A percentile compares a stretch with the other conserved stretches of the same genome.
phyloP scores from a whole-genome alignment of 2,329 filamentous ascomycete genomes.

The Macrophomina pseudophaseolina region DNA sequence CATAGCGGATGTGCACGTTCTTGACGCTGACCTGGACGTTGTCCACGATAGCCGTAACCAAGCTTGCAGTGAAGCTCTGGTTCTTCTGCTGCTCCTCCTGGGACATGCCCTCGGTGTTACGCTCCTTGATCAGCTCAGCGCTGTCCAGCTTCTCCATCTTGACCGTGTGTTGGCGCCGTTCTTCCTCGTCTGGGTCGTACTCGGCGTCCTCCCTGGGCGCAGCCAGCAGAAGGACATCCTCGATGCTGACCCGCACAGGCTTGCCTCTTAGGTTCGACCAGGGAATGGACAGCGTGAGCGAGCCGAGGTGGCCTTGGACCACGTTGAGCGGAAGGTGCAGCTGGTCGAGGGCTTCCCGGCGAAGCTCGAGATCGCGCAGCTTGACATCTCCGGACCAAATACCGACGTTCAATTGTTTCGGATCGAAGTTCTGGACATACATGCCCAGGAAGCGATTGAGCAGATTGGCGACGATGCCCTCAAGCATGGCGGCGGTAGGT shows the following conservation, averaged over 20 bases:
- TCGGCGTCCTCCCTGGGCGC: constrained; percentile 94
- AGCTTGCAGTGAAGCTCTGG: constrained; percentile 94
- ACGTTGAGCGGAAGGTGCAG: constrained; percentile 96
- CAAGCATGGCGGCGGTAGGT: constrained; percentile 75
- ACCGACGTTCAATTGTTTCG: constrained; percentile 94
- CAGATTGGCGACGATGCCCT: constrained; percentile 94
- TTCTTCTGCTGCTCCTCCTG: constrained; percentile 96
- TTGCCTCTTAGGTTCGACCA: constrained; percentile 97
- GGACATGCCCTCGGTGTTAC: constrained; percentile 89
- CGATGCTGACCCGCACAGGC: constrained; percentile 91
- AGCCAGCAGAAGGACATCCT: constrained; percentile 94
- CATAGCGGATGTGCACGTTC: constrained; percentile 97
- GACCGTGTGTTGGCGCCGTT: constrained; percentile 80
- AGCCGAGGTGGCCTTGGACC: constrained; percentile 89
- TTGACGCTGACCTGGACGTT: constrained; percentile 97
- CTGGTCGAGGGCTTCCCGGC: constrained; percentile 94
- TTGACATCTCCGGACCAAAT: constrained; percentile 99
- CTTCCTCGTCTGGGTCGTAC: constrained; percentile 92
- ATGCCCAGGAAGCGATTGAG: constrained; percentile 99
- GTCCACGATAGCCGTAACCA: constrained; percentile 96
- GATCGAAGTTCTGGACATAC: constrained; percentile 99
- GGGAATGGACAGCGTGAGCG: constrained; percentile 90
- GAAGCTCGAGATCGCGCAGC: constrained; percentile 87
- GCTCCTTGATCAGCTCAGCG: constrained; percentile 90
- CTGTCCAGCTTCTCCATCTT: constrained; percentile 99